These are phyloP conservation scores for Cladophialophora carrionii DNA, from an alignment of 2,329 filamentous ascomycete genomes.

Conservation along the genomic window DNA sequence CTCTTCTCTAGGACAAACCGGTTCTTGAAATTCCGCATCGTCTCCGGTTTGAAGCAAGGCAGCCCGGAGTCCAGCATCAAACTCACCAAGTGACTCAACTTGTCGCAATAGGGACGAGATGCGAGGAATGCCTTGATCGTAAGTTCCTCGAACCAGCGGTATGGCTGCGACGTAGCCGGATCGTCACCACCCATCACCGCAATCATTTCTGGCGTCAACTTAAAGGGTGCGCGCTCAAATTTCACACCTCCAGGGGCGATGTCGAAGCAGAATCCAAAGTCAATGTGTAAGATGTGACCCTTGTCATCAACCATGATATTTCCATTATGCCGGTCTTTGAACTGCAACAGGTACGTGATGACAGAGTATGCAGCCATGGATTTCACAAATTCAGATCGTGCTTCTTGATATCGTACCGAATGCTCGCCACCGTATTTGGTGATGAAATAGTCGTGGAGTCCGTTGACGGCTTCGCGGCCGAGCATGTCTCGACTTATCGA, in stretches of 20 bases:
- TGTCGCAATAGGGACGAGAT: constrained; percentile 80
- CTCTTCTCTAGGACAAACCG: constrained; percentile 89
- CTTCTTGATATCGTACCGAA: constrained; percentile 90
- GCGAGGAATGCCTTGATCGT: constrained; percentile 95
- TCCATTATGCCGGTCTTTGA: constrained; percentile 98
- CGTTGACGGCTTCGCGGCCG: constrained; percentile 95
- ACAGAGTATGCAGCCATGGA: constrained; percentile 98
- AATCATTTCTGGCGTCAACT: constrained; percentile 95
- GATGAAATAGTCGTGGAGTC: constrained; percentile 96
- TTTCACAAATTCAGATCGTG: constrained; percentile 96
- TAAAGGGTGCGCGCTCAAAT: constrained; percentile 98
- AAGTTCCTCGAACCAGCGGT: constrained; percentile 94
- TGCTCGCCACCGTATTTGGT: constrained; percentile 97
- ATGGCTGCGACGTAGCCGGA: constrained; percentile 76
- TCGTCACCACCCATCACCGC: constrained; percentile 84
- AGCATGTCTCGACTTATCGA: constrained; percentile 99
- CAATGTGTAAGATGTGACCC: constrained; percentile 96
- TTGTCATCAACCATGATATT: constrained; percentile 99
- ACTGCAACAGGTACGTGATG: constrained; percentile 93
- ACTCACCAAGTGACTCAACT: constrained; percentile 84
- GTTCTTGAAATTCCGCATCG: constrained; percentile 87
- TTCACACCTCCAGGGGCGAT: constrained; percentile 96
- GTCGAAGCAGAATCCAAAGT: constrained; percentile 99
- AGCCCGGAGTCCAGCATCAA: constrained; percentile 96
- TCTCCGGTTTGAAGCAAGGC: constrained; percentile 97